A percentile compares a stretch with the other conserved stretches of the same genome.
Conservation (phyloP, 768 basidiomycete genomes). For the Mrakia blollopis region DNA sequence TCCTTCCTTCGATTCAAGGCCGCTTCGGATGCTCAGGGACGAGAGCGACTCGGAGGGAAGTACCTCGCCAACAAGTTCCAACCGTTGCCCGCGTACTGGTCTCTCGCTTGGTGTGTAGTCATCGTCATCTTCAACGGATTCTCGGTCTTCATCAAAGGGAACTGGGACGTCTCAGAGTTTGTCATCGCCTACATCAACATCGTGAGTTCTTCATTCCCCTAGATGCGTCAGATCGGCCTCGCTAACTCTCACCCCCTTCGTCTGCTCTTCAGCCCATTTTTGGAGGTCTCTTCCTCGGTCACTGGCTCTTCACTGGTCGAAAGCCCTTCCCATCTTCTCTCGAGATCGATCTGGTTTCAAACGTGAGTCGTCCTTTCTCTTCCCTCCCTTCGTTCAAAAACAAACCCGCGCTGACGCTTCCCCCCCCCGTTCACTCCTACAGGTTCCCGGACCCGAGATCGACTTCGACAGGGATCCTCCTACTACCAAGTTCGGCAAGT, state of each 20-base stretch:
- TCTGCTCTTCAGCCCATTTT: background rate
- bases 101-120: slow-evolving; percentile 31
- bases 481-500: slow-evolving; percentile 25
- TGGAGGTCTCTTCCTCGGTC: slow-evolving; percentile 27
- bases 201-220: background rate
- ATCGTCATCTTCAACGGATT: slow-evolving; percentile 38
- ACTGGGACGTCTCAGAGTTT: slow-evolving; percentile 35
- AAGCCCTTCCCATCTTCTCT: slow-evolving; percentile 12
- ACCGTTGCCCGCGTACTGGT: slow-evolving; percentile 21
- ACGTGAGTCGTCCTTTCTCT: slow-evolving; percentile 1
- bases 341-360: slow-evolving; percentile 36
- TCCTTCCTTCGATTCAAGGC: background rate
- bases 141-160: slow-evolving; percentile 37
- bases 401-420: background rate
- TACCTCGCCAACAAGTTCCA: slow-evolving; percentile 28
- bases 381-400: background rate
- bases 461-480: slow-evolving; percentile 25
- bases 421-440: background rate
- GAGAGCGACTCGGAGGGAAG: background rate
- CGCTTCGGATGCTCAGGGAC: slow-evolving; percentile 25
- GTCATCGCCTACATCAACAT: slow-evolving; percentile 38
- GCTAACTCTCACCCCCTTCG: no score
- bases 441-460: slow-evolving; percentile 26
- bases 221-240: no score
- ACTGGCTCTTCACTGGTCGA: slow-evolving; percentile 34